Base-by-base conservation (phyloP, 768 basidiomycete genomes). In the Termitomyces sp. region DNA sequence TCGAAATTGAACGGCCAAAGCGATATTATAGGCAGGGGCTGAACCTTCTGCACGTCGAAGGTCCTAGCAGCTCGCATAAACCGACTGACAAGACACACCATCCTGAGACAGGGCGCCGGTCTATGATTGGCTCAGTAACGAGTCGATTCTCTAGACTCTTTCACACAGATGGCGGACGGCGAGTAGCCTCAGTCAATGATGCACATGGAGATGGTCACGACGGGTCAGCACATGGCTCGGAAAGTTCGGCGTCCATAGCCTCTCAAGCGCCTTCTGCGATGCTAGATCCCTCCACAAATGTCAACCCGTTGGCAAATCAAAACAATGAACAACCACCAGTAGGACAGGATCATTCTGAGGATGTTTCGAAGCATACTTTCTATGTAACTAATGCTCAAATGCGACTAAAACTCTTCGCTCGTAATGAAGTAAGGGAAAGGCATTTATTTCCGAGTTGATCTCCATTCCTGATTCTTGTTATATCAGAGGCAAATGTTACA, bases 371-470 rank as follows among this genome's bases (percentile, higher is more conserved):
- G 63, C 96, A 98, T 70, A 96, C 92, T 1, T 98, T 98, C 71
- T 97, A 91, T 64, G 82, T 99, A 57, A 79, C 86, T 59, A 98
- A 97, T 67, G 87, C 92, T 8, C 96, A 99, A 71, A 85, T 89
- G 79, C 81, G 83, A 54, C 71, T 98, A 61, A 94, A 95, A 70
- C 68, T 98, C 14, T 84, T 83, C 57, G 94, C 97, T 8, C 86
- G 85, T 66, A 96, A 88, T 67, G 91, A 97, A 74, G 91, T 89
- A 44, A 48, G 77, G 49, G 30, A 16, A 17, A 9, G 3, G 14
- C 14, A 34, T 47, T 11, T 5, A 50, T 50, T 21, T 3, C 21
- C n/a, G 37, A 32, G 23, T 14, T 30, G 3, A 52, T 49, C 4
- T 34, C 40, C 28, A 14, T 46, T 34, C 32, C 57, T 40, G 58